Conservation (phyloP, 176 grass and related monocot species). For the Musa beccarii region DNA sequence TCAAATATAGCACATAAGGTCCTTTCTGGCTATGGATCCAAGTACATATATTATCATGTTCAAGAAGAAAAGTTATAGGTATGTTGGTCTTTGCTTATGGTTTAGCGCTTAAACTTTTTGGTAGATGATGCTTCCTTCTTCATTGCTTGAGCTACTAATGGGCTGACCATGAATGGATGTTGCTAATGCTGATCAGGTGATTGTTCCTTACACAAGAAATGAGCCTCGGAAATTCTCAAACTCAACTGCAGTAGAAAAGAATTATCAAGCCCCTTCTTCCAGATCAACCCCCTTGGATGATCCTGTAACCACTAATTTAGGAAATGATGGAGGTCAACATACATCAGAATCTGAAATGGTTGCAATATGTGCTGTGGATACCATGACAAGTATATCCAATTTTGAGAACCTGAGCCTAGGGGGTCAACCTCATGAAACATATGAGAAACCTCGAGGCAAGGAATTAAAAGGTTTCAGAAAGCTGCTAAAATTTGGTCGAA, state of each 20-base stretch:
- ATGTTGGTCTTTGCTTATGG: no score
- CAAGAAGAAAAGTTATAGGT: no score
- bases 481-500: slow-evolving; percentile 85
- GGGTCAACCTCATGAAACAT: slow-evolving; percentile 23
- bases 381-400: not conserved
- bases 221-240: slow-evolving; percentile 26
- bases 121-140: no score
- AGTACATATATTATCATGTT: no score
- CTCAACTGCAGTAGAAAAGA: slow-evolving; percentile 21
- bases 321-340: not conserved
- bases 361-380: no score
- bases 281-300: slow-evolving; percentile 21
- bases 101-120: no score
- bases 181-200: slow-evolving; percentile 35
- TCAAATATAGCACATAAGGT: no score
- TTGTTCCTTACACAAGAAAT: slow-evolving; percentile 27
- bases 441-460: slow-evolving; percentile 41
- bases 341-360: slow-evolving; percentile 26
- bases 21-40: no score
- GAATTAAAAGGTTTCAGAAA: slow-evolving; percentile 81
- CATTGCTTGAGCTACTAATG: no score
- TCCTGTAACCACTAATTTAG: slow-evolving; percentile 19
- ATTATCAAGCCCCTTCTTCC: slow-evolving; percentile 60
- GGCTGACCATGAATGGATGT: not conserved
- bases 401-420: slow-evolving; percentile 23